Conservation (phyloP, 2,329 filamentous ascomycete genomes). For the Pseudogymnoascus sp. region DNA sequence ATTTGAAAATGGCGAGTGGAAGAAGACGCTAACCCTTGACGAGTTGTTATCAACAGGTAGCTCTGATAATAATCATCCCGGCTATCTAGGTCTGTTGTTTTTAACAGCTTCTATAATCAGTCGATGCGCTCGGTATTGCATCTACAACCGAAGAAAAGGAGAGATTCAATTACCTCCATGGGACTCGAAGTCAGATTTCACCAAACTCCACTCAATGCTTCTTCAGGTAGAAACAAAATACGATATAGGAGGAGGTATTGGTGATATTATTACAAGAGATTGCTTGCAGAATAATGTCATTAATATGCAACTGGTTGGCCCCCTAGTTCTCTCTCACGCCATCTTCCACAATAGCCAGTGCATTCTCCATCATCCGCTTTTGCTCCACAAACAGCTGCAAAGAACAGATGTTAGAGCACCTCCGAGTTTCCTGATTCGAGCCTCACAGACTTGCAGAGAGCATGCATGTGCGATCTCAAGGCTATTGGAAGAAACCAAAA, state of each 20-base stretch:
- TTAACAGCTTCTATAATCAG: conserved; percentile 29
- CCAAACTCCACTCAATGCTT: conserved; percentile 27
- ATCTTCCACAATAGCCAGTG: conserved; percentile 30
- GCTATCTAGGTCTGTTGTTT: conserved; percentile 25
- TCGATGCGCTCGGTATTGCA: conserved; percentile 25
- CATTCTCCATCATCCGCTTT: conserved; percentile 31
- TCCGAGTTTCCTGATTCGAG: conserved; percentile 24
- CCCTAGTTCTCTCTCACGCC: conserved; percentile 26
- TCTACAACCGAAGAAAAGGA: conserved; percentile 17
- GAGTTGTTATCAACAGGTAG: conserved; percentile 10
- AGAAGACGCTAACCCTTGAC: conserved; percentile 15
- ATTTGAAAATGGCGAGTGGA: conserved; percentile 18
- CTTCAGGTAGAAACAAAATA: conserved; percentile 28
- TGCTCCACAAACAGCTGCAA: conserved; percentile 24
- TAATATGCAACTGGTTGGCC: conserved; percentile 22
- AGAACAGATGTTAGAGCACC: conserved; percentile 23
- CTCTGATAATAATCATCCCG: conserved; percentile 18
- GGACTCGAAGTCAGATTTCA: conserved; percentile 30
- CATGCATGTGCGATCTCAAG: conserved; percentile 26
- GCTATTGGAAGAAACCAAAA: conserved; percentile 20
- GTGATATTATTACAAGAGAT: conserved; percentile 15
- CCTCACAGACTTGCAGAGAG: conserved; percentile 22
- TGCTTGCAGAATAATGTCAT: conserved; percentile 11
- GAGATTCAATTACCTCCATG: conserved; percentile 26
- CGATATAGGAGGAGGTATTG: conserved; percentile 19